Percentiles rank a stretch among this genome's conserved stretches.
Conservation (phyloP, 345 rosid species). For the Gossypium raimondii region DNA sequence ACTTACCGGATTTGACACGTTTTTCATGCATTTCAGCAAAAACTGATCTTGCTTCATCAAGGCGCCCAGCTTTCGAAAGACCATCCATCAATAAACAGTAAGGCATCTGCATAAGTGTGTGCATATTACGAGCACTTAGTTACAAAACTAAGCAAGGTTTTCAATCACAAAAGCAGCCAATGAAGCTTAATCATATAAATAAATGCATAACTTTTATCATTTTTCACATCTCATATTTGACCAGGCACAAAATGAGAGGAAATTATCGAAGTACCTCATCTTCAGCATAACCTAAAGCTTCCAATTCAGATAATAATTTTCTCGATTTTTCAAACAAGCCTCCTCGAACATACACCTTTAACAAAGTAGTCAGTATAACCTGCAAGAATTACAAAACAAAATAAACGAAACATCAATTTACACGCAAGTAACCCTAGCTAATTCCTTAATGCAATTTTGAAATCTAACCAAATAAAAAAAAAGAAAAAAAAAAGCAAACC, state of each 20-base stretch:
- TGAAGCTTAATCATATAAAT: conserved; percentile 4
- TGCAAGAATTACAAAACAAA: conserved; percentile 32
- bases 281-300: conserved; percentile 62
- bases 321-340: conserved; percentile 81
- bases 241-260: not conserved
- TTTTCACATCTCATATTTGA: conserved; percentile 10
- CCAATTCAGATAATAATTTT: conserved; percentile 60
- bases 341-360: conserved; percentile 85
- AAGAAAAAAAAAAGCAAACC: conserved; percentile 42
- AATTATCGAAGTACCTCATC: conserved; percentile 54
- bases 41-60: conserved; percentile 66
- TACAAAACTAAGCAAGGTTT: conserved; percentile 5
- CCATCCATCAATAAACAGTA: conserved; percentile 90
- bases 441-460: not conserved
- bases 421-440: not conserved
- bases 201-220: not conserved
- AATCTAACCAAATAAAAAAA: conserved; percentile 11
- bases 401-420: not conserved
- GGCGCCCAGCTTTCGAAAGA: conserved; percentile 65
- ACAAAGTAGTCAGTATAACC: conserved; percentile 83
- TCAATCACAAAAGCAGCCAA: not conserved
- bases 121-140: conserved; percentile 10
- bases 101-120: conserved; percentile 57
- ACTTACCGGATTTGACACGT: conserved; percentile 68
- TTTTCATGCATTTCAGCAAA: conserved; percentile 56